A percentile compares a stretch with the other conserved stretches of the same genome.
Evolutionary conservation across 768 basidiomycete species (phyloP).

Genomic region (Candolleomyces efflorescens): DNA sequence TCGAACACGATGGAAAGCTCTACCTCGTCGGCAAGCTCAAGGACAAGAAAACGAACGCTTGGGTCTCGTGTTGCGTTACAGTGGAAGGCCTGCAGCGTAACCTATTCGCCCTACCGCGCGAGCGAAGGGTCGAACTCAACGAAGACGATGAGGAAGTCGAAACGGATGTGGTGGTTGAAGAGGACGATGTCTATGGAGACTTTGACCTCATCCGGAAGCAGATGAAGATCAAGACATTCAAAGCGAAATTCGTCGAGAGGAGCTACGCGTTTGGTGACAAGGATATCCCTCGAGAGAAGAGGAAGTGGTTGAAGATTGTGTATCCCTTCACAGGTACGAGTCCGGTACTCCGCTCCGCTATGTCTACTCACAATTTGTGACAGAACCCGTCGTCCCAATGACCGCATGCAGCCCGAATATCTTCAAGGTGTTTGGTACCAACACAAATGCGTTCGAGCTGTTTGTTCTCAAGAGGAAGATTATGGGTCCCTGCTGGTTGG

Average conservation of each 20-base stretch:
- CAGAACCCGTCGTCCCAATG: slow-evolving; percentile 72
- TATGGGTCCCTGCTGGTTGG: slow-evolving; percentile 98
- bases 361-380: neutral
- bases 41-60: slow-evolving; percentile 63
- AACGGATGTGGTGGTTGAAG: slow-evolving; percentile 70
- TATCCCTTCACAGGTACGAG: slow-evolving; percentile 81
- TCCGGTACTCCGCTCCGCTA: neutral
- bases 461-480: slow-evolving; percentile 95
- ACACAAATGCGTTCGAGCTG: slow-evolving; percentile 88
- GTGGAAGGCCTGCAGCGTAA: slow-evolving; percentile 87
- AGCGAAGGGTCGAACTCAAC: slow-evolving; percentile 51
- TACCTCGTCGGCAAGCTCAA: slow-evolving; percentile 91
- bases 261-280: slow-evolving; percentile 90
- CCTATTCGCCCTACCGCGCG: slow-evolving; percentile 82
- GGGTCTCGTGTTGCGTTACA: slow-evolving; percentile 84
- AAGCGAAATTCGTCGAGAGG: slow-evolving; percentile 79
- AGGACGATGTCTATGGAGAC: slow-evolving; percentile 74
- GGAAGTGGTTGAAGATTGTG: slow-evolving; percentile 89
- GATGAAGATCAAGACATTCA: slow-evolving; percentile 70
- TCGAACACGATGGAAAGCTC: slow-evolving; percentile 80
- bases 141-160: slow-evolving; percentile 59
- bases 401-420: slow-evolving; percentile 81
- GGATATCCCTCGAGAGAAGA: slow-evolving; percentile 74
- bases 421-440: slow-evolving; percentile 84
- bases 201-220: slow-evolving; percentile 77